phyloP scores from a whole-genome alignment of 345 rosid genomes.

The Corchorus olitorius region DNA sequence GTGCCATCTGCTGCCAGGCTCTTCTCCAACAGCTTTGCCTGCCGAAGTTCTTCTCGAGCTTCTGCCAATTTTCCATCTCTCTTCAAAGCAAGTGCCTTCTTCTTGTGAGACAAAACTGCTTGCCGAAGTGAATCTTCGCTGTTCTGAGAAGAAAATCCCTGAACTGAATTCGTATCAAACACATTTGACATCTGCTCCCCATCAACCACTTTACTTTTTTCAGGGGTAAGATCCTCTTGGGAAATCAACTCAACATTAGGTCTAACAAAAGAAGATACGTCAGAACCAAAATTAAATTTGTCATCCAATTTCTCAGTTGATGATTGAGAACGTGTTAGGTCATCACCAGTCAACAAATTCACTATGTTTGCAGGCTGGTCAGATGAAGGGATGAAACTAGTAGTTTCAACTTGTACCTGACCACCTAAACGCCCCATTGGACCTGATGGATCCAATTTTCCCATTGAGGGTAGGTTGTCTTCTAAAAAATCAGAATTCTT shows the following conservation, averaged over 20 bases:
- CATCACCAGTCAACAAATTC: slow-evolving; percentile 56
- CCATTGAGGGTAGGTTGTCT: slow-evolving; percentile 29
- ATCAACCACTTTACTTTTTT: slow-evolving; percentile 25
- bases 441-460: slow-evolving; percentile 32
- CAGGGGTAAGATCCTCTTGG: slow-evolving; percentile 20
- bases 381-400: slow-evolving; percentile 28
- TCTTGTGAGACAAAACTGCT: slow-evolving; percentile 70
- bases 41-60: slow-evolving; percentile 78
- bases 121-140: slow-evolving; percentile 46
- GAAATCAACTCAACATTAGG: slow-evolving; percentile 17
- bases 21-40: slow-evolving; percentile 79
- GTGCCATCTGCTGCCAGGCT: slow-evolving; percentile 42
- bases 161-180: slow-evolving; percentile 31
- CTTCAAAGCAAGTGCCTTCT: slow-evolving; percentile 77
- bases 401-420: slow-evolving; percentile 19
- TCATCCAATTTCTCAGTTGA: slow-evolving; percentile 37
- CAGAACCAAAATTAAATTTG: slow-evolving; percentile 27
- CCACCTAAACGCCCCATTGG: slow-evolving; percentile 29
- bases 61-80: slow-evolving; percentile 80
- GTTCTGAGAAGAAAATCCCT: slow-evolving; percentile 36
- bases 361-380: slow-evolving; percentile 29
- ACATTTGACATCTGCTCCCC: slow-evolving; percentile 25
- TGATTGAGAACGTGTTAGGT: slow-evolving; percentile 27
- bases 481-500: slow-evolving; percentile 18
- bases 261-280: slow-evolving; percentile 21